phyloP scores from a whole-genome alignment of 768 basidiomycete species.

The Sarcomyxa edulis region DNA sequence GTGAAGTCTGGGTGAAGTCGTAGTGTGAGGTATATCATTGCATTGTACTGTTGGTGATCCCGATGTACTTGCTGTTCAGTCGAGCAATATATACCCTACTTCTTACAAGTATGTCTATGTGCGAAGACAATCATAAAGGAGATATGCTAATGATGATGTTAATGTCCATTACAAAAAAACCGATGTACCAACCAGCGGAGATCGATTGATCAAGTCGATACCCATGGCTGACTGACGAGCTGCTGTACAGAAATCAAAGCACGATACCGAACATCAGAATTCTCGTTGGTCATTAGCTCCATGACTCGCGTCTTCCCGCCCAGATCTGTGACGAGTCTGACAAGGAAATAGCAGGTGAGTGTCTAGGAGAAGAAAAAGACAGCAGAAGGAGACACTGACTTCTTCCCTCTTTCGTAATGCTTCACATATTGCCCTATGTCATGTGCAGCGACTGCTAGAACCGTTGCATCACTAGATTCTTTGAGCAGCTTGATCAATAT shows the following conservation, averaged over 20 bases:
- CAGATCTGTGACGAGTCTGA: conserved; percentile 73
- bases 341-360: neutral
- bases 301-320: conserved; percentile 84
- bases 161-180: no score
- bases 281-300: conserved; percentile 88
- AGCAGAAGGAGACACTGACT: conserved; percentile 41
- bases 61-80: neutral
- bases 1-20: conserved; percentile 58
- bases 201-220: conserved; percentile 31
- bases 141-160: no score
- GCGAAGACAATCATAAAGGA: no score
- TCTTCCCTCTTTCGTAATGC: conserved; percentile 87
- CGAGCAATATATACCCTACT: neutral
- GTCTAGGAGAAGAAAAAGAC: conserved; percentile 3
- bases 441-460: conserved; percentile 88
- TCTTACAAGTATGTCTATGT: no score
- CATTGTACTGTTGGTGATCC: neutral
- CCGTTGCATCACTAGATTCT: conserved; percentile 64
- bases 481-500: conserved; percentile 67
- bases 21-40: neutral
- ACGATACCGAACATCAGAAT: conserved; percentile 88
- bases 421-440: conserved; percentile 95
- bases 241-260: conserved; percentile 88
- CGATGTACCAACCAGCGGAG: no score
- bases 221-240: conserved; percentile 88